phyloP scores from a whole-genome alignment of 345 rosid genomes.

The Rubroshorea leprosula region DNA sequence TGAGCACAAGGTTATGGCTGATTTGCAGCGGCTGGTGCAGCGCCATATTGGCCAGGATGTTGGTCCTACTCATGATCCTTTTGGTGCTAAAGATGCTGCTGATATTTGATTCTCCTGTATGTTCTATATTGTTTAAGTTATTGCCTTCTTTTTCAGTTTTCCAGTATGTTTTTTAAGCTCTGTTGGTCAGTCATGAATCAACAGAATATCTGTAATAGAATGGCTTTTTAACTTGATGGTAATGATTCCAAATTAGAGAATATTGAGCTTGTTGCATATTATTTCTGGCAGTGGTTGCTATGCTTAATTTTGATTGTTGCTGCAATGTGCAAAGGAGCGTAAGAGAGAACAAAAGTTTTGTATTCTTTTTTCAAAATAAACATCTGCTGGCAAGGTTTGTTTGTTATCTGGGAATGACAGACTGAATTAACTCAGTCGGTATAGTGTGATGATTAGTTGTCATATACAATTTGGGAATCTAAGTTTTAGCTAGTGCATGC shows the following conservation, averaged over 20 bases:
- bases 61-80: slow-evolving; percentile 94
- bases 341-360: no score
- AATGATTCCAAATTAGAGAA: not conserved
- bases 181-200: no score
- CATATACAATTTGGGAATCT: no score
- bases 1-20: slow-evolving; percentile 97
- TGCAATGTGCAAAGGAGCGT: not conserved
- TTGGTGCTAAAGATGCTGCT: slow-evolving; percentile 69
- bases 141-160: not conserved
- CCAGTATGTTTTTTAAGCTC: not conserved
- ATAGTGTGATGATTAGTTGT: no score
- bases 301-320: not conserved
- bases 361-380: no score
- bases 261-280: not conserved
- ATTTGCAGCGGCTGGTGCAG: slow-evolving; percentile 84
- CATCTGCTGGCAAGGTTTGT: no score
- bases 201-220: no score
- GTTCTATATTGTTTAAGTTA: slow-evolving; percentile 1
- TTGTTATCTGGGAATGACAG: no score
- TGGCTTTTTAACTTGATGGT: not conserved
- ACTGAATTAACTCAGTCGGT: no score
- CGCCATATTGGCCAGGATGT: slow-evolving; percentile 94
- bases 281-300: not conserved
- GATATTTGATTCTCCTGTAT: slow-evolving; percentile 54
- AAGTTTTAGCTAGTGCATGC: no score